Evolutionary conservation across 1,284 basidiomycete genomes (phyloP).

Genomic region (Boletus sp.): DNA sequence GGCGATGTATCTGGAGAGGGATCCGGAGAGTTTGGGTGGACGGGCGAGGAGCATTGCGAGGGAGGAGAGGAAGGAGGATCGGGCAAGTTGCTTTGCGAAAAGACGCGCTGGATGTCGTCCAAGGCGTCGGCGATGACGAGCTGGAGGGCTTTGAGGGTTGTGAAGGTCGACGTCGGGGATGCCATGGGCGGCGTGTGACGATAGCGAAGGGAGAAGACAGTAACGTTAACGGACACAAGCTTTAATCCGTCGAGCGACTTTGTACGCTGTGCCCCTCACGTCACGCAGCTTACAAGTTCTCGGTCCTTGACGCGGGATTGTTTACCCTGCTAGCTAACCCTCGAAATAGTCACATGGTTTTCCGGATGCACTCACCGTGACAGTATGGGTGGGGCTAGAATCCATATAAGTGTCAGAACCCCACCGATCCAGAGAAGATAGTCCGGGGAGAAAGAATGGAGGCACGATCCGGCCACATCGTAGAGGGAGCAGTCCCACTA

Average conservation of each 20-base stretch:
- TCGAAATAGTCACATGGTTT: slow-evolving; percentile 20
- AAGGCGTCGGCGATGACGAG: slow-evolving; percentile 63
- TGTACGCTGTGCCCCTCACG: slow-evolving; percentile 9
- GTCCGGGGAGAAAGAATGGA: slow-evolving; percentile 11
- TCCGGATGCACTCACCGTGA: slow-evolving; percentile 10
- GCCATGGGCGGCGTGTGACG: slow-evolving; percentile 20
- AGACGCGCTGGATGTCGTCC: slow-evolving; percentile 63
- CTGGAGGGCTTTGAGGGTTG: slow-evolving; percentile 59
- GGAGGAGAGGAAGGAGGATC: slow-evolving; percentile 9
- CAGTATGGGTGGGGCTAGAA: not conserved
- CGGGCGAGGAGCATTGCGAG: slow-evolving; percentile 23
- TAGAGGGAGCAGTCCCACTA: not conserved
- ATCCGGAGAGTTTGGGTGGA: slow-evolving; percentile 16
- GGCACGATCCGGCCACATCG: slow-evolving; percentile 3
- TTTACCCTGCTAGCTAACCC: not conserved
- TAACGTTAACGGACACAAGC: not conserved
- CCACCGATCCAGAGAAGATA: slow-evolving; percentile 19
- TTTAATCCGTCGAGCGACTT: slow-evolving; percentile 17
- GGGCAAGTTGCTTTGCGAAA: slow-evolving; percentile 27
- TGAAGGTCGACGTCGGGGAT: slow-evolving; percentile 45
- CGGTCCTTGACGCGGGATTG: not conserved
- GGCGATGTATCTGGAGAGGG: slow-evolving; percentile 18
- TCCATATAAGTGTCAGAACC: slow-evolving; percentile 21
- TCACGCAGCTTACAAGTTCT: slow-evolving; percentile 10
- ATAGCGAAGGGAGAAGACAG: slow-evolving; percentile 6